Conservation (phyloP, 1,139 yeast genomes). For the Diutina ranongensis region DNA sequence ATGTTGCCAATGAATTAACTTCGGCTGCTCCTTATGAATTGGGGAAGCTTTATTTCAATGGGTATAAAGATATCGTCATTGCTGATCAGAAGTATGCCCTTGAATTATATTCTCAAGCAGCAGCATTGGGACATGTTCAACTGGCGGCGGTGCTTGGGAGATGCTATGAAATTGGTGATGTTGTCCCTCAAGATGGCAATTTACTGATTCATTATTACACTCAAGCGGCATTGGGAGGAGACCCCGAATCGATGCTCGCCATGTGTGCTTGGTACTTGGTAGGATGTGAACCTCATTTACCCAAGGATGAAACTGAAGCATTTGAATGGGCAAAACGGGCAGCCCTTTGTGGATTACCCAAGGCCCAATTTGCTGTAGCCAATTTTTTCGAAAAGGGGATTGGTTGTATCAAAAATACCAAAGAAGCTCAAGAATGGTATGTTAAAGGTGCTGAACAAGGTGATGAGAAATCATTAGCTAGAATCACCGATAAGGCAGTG, state of each 20-base stretch:
- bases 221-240: conserved; percentile 81
- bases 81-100: conserved; percentile 77
- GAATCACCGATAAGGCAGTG: conserved; percentile 24
- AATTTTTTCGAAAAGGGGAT: conserved; percentile 80
- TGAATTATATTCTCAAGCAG: conserved; percentile 79
- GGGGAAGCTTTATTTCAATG: conserved; percentile 73
- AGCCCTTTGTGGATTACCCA: conserved; percentile 60
- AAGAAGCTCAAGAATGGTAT: conserved; percentile 66
- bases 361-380: conserved; percentile 83
- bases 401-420: conserved; percentile 56
- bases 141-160: conserved; percentile 75
- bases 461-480: conserved; percentile 47
- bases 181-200: conserved; percentile 73
- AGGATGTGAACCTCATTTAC: conserved; percentile 76
- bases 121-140: conserved; percentile 75
- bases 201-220: conserved; percentile 88
- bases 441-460: conserved; percentile 63
- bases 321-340: conserved; percentile 92
- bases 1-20: conserved; percentile 71
- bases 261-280: conserved; percentile 95
- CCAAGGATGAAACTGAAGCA: conserved; percentile 74
- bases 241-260: conserved; percentile 82
- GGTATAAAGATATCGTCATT: conserved; percentile 79
- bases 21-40: conserved; percentile 92
- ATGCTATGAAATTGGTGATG: conserved; percentile 73